Base-by-base conservation (phyloP, 2,329 filamentous ascomycete genomes). In the Diaporthe longicolla region DNA sequence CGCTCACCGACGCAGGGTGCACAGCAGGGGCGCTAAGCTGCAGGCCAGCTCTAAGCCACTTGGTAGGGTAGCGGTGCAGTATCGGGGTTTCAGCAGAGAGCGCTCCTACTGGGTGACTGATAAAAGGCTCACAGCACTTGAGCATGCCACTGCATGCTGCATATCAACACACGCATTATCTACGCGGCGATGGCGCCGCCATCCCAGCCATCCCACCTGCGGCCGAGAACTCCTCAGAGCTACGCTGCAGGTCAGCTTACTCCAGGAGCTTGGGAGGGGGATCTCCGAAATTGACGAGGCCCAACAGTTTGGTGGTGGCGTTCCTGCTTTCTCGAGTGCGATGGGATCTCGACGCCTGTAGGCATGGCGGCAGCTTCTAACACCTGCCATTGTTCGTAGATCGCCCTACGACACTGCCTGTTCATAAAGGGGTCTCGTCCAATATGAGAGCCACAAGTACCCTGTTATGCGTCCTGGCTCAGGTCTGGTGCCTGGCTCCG, bases 41-140 rank as follows among this genome's bases (percentile, higher is more conserved):
- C 63, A 54, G 48, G 13, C n/a, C 21, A 68, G 45, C 4, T 50
- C 45, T 13, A 11, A 29, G 45, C 45, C 45, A 19, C 19, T 24
- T 11, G 61, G 45, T 50, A 54, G 63, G 63, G 63, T 68, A 68
- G 45, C 63, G 45, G 45, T 54, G 63, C 63, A 54, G 63, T 50
- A 3, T 3, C 15, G 32, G 19, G 29, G 48, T 9, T 26, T 15
- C n/a, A 52, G n/a, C 9, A 24, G n/a, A 26, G n/a, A 68, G 32
- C 4, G 32, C 63, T 68, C 48, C 32, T 35, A 68, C 63, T 54
- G 63, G 63, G 40, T 43, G 40, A 43, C 15, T 45, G 63, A 54
- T 2, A 48, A 68, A 40, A 68, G 37, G 11, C 15, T 40, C 11
- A 52, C 35, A 13, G 2, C 32, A 21, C 26, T 19, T 21, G 32